A percentile compares a stretch with the other conserved stretches of the same genome.
Conservation (phyloP, 192 early-diverging fungal species). For the Coemansia biformis region DNA sequence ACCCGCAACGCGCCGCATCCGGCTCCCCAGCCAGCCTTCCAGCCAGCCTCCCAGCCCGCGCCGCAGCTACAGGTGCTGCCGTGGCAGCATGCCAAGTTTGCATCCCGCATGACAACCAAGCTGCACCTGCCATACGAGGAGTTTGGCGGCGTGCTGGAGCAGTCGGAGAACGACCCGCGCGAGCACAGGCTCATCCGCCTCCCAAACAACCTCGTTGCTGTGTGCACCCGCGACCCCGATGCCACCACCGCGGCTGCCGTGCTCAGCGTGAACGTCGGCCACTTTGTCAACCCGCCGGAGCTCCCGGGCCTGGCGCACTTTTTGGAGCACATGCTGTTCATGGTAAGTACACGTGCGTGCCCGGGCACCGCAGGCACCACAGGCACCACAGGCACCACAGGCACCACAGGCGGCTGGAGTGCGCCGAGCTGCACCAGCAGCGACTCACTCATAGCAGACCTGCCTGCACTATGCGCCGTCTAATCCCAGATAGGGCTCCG, state of each 20-base stretch:
- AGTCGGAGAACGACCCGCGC: constrained; percentile 52
- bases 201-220: constrained; percentile 53
- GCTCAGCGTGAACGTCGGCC: constrained; percentile 58
- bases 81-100: background rate
- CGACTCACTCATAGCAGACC: too few species aligned
- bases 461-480: too few species aligned
- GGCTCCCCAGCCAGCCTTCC: too few species aligned
- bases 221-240: constrained; percentile 54
- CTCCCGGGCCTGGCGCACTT: constrained; percentile 65
- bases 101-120: background rate
- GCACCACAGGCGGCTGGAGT: too few species aligned
- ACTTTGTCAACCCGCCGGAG: constrained; percentile 53
- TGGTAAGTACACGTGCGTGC: constrained; percentile 17
- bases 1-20: too few species aligned
- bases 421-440: too few species aligned
- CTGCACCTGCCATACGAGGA: constrained; percentile 11
- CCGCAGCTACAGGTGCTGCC: too few species aligned
- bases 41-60: too few species aligned
- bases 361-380: too few species aligned
- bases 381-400: too few species aligned
- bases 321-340: constrained; percentile 66
- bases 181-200: constrained; percentile 54
- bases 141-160: constrained; percentile 35
- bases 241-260: constrained; percentile 51
- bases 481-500: constrained; percentile 42